Evolutionary conservation across 495 filamentous ascomycete species (phyloP).

Genomic region (Penicillium samsonianum): DNA sequence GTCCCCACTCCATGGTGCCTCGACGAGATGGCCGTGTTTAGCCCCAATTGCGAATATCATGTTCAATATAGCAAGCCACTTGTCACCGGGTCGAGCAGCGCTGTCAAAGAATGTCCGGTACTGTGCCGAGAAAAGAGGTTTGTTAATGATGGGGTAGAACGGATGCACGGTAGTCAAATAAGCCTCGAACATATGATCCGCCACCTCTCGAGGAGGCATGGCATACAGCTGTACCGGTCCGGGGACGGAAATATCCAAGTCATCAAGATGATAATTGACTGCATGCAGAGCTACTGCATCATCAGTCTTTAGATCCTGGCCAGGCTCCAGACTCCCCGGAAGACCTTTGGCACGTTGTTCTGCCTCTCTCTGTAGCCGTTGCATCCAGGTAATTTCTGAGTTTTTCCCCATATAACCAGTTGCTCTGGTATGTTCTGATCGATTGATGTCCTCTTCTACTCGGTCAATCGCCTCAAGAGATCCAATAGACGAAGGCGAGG

Average conservation of each 20-base stretch:
- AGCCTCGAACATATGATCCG: conserved; percentile 55
- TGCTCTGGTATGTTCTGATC: conserved; percentile 47
- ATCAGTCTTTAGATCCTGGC: conserved; percentile 29
- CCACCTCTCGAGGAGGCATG: conserved; percentile 54
- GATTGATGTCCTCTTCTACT: conserved; percentile 62
- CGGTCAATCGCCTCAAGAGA: conserved; percentile 62
- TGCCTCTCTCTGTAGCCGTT: conserved; percentile 44
- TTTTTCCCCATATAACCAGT: conserved; percentile 68
- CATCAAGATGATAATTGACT: conserved; percentile 61
- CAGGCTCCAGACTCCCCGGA: conserved; percentile 35
- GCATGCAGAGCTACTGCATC: conserved; percentile 39
- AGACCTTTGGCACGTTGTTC: conserved; percentile 37
- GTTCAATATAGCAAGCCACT: conserved; percentile 66
- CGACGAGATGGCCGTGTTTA: conserved; percentile 56
- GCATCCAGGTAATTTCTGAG: conserved; percentile 66
- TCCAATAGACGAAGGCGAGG: conserved; percentile 54
- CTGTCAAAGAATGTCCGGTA: conserved; percentile 48
- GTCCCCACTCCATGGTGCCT: conserved; percentile 50
- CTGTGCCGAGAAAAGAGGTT: conserved; percentile 46
- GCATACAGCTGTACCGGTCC: conserved; percentile 53
- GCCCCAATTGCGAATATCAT: conserved; percentile 66
- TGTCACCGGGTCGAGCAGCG: conserved; percentile 43
- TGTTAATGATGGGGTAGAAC: conserved; percentile 61
- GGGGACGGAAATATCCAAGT: conserved; percentile 50
- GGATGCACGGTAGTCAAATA: conserved; percentile 63